Evolutionary conservation across 2,329 filamentous ascomycete genomes (phyloP), one percentile per base, ranked within the genome.

Genomic region (Stromatinia cepivora): DNA sequence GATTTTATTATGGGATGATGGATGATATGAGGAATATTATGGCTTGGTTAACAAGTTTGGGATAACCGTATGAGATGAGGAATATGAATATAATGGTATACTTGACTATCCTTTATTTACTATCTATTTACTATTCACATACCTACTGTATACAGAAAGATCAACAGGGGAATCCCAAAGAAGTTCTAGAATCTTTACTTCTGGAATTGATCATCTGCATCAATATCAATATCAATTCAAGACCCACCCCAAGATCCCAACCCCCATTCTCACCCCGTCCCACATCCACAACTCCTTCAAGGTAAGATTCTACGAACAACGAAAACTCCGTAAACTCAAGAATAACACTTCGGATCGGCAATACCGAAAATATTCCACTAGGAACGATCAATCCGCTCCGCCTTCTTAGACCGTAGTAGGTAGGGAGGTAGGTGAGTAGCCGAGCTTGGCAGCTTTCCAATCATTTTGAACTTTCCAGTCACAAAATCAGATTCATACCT

Each of bases 381-480:
- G 57, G 39, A 59, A 45, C n/a, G 3, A 46, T 6, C 11, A 46
- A 8, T 46, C 56, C 57, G 25, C 57, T 25, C 57, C 57, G 39
- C 57, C 57, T 22, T 28, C 9, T 10, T 36, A 15, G 39, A 42
- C 39, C 39, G 39, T 13, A 42, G 39, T 13, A 42, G 39, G 11
- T 11, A 42, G 13, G 4, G 11, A 15, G 3, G 13, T 13, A 15
- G 31, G 3, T 15, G 11, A 42, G 9, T 42, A 42, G 39, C 11
- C 39, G 39, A 42, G 39, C 39, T 42, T 42, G 39, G 39, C 39
- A 61, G 57, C 57, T 22, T 61, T 46, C 57, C 25, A 61, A 39
- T 31, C 31, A n/a, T 39, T 39, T 20, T 8, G 20, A 50, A 22
- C 36, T 45, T 42, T 31, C 39, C 39, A 45, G 22, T 25, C 39